Conservation (phyloP, 2,329 filamentous ascomycete species). For the Fusarium aywerte region DNA sequence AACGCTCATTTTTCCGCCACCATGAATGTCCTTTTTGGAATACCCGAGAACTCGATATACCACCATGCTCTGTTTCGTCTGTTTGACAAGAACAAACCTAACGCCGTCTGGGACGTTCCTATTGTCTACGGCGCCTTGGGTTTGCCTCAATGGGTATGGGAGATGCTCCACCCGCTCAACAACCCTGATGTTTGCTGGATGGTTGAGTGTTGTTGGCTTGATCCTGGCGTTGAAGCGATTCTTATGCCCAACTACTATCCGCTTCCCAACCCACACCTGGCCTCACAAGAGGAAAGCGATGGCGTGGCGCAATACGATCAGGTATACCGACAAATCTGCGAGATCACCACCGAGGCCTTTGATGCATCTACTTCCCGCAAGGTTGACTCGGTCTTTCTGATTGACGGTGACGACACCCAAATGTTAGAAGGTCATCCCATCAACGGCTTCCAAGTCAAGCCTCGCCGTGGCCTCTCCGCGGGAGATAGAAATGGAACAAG, state of each 20-base stretch:
- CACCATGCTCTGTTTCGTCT: conserved; percentile 39
- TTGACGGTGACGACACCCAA: neutral
- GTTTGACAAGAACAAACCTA: conserved; percentile 11
- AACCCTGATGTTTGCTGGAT: conserved; percentile 27
- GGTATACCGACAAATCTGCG: neutral
- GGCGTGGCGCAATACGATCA: neutral
- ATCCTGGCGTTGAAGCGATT: neutral
- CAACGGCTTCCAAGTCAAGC: neutral
- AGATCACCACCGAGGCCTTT: conserved; percentile 14
- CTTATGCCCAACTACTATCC: conserved; percentile 39
- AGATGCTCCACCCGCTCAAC: conserved; percentile 35
- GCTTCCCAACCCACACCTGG: conserved; percentile 14
- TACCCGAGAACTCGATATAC: neutral
- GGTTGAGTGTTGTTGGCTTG: conserved; percentile 15
- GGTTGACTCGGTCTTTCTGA: conserved; percentile 10
- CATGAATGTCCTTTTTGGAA: conserved; percentile 45
- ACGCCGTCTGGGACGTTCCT: neutral
- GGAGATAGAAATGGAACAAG: neutral
- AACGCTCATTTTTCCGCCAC: conserved; percentile 40
- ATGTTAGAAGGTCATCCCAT: neutral
- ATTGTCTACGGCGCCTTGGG: conserved; percentile 33
- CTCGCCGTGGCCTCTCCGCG: neutral
- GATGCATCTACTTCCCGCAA: conserved; percentile 1
- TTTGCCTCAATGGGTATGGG: conserved; percentile 22
- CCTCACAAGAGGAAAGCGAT: neutral